phyloP scores from a whole-genome alignment of 169 alveolate species.

The Cryptosporidium sp. region DNA sequence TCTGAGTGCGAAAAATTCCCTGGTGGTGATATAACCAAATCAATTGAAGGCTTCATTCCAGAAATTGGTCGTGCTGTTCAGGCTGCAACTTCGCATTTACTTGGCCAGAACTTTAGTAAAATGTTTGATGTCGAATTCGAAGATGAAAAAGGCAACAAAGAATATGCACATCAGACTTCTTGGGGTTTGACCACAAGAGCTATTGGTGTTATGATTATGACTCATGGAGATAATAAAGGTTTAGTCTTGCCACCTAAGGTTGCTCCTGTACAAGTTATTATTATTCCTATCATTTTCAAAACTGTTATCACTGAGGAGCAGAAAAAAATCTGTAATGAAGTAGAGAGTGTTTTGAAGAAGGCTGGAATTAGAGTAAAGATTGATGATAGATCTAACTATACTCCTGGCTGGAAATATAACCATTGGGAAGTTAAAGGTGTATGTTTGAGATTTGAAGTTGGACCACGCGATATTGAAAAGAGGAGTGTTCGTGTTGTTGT shows the following conservation, averaged over 20 bases:
- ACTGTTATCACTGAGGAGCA: conserved; percentile 78
- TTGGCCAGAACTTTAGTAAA: conserved; percentile 98
- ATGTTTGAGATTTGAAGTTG: conserved; percentile 98
- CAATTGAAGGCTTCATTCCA: conserved; percentile 97
- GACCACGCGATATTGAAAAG: conserved; percentile 95
- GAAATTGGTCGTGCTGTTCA: conserved; percentile 98
- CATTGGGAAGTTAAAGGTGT: conserved; percentile 99
- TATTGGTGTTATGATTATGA: conserved; percentile 94
- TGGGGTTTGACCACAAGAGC: conserved; percentile 99
- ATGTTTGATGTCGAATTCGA: conserved; percentile 96
- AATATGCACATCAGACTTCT: conserved; percentile 95
- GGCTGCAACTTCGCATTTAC: conserved; percentile 97
- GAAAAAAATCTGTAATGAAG: conserved; percentile 75
- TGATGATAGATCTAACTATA: conserved; percentile 93
- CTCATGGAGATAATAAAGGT: conserved; percentile 98
- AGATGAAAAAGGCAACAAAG: conserved; percentile 92
- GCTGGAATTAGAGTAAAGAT: conserved; percentile 79
- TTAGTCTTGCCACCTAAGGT: conserved; percentile 98
- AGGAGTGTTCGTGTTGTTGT: conserved; percentile 90
- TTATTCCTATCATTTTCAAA: conserved; percentile 93
- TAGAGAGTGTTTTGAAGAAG: conserved; percentile 45
- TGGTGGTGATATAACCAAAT: conserved; percentile 98
- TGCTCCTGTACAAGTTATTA: conserved; percentile 95
- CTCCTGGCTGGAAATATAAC: conserved; percentile 99
- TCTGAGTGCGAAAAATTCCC: conserved; percentile 98